Percentiles rank a stretch among this genome's conserved stretches.
These are phyloP conservation scores for Albatrellus ellisii DNA, from an alignment of 768 basidiomycete genomes.

Conservation along the genomic window DNA sequence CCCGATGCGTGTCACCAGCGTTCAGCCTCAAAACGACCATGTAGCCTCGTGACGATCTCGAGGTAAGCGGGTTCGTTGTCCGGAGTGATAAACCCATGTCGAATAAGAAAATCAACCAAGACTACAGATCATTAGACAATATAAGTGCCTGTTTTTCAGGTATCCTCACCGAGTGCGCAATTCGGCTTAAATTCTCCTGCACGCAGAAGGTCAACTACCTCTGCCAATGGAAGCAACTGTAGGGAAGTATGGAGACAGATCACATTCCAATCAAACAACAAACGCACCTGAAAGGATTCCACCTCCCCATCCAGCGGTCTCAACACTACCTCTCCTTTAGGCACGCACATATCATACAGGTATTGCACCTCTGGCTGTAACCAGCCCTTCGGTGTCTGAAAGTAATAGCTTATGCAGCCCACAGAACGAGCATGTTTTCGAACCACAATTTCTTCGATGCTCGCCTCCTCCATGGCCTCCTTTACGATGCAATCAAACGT, in stretches of 20 bases:
- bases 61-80: slow-evolving; percentile 79
- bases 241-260: neutral
- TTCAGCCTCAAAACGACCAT: slow-evolving; percentile 55
- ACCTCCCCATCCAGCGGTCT: slow-evolving; percentile 86
- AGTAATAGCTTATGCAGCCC: slow-evolving; percentile 77
- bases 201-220: slow-evolving; percentile 52
- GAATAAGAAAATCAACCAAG: slow-evolving; percentile 79
- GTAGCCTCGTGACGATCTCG: slow-evolving; percentile 65
- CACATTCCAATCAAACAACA: neutral
- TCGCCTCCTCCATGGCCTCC: slow-evolving; percentile 91
- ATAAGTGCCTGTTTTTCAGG: neutral
- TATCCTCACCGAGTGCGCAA: slow-evolving; percentile 59
- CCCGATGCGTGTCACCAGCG: no score
- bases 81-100: slow-evolving; percentile 74
- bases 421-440: slow-evolving; percentile 40
- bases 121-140: slow-evolving; percentile 29
- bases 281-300: slow-evolving; percentile 73
- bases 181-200: slow-evolving; percentile 83
- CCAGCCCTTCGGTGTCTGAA: slow-evolving; percentile 55
- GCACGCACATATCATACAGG: slow-evolving; percentile 72
- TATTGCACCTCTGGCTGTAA: slow-evolving; percentile 86
- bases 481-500: slow-evolving; percentile 70
- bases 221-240: slow-evolving; percentile 54
- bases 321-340: slow-evolving; percentile 42
- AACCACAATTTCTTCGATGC: slow-evolving; percentile 54